A percentile compares a stretch with the other conserved stretches of the same genome.
Evolutionary conservation across 1,284 basidiomycete genomes (phyloP).

Genomic region (Ceratobasidium sp.): DNA sequence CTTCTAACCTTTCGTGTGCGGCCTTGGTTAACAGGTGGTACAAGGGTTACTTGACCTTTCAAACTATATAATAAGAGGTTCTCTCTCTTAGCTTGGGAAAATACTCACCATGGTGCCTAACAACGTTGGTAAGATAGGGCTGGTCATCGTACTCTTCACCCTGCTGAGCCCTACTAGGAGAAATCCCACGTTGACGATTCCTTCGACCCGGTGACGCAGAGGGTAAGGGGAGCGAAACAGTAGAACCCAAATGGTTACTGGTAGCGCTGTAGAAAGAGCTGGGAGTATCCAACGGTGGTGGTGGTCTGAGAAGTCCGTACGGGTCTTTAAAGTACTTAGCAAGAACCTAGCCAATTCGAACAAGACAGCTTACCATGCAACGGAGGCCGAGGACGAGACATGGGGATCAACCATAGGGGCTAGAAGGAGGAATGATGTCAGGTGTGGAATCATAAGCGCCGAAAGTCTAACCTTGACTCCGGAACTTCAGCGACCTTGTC

Average conservation of each 20-base stretch:
- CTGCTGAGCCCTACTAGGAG: slow-evolving; percentile 35
- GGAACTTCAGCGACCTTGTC: not conserved
- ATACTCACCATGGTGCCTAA: slow-evolving; percentile 42
- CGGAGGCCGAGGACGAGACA: slow-evolving; percentile 46
- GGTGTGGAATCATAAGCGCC: not conserved
- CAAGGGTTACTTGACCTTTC: slow-evolving; percentile 39
- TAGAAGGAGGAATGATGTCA: slow-evolving; percentile 34
- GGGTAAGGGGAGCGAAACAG: slow-evolving; percentile 26
- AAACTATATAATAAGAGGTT: not conserved
- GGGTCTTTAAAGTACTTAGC: slow-evolving; percentile 26
- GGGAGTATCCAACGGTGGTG: slow-evolving; percentile 31
- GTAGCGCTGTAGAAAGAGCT: slow-evolving; percentile 29
- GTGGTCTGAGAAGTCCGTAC: slow-evolving; percentile 40
- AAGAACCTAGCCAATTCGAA: not conserved
- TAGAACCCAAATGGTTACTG: not conserved
- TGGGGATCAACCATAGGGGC: slow-evolving; percentile 13
- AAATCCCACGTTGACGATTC: slow-evolving; percentile 32
- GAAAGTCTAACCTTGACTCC: slow-evolving; percentile 5
- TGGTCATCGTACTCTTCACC: slow-evolving; percentile 44
- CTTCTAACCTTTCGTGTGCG: slow-evolving; percentile 36
- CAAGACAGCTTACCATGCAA: slow-evolving; percentile 31
- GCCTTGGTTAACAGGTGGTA: slow-evolving; percentile 44
- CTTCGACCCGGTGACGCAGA: slow-evolving; percentile 28
- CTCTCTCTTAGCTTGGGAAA: not conserved
- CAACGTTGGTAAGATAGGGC: slow-evolving; percentile 39